Base-by-base conservation (phyloP, 176 grass and related monocot genomes). In the Bolboschoenus planiculmis region DNA sequence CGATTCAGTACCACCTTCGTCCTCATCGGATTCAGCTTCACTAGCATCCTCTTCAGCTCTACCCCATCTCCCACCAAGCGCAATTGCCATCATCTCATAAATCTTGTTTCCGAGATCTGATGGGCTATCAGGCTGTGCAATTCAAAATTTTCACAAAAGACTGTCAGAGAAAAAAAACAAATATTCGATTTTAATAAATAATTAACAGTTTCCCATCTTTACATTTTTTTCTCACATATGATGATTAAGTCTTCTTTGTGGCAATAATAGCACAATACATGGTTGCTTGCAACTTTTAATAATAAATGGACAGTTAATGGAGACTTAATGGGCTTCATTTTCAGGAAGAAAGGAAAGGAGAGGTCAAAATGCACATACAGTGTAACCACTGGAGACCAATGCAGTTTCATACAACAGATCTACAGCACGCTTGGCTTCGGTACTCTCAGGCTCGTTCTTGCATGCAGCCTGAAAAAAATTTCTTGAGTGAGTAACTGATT, bases 381-480 rank as follows among this genome's bases (percentile, higher is more conserved):
- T 95, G 76, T 99, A 99, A 84, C 96, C 96, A 89, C 96, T 99
- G 21, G 96, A 99, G 78, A 98, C 94, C 89, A 98, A 85, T 8
- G 95, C 96, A 63, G 95, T 90, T 34, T 98, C 95, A 16, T 98
- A 98, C 74, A 98, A 21, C 46, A 95, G 82, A 78, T 98, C 95
- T 6, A 95, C 92, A 1, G 96, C 92, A 61, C 87, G 86, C 81
- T 89, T 93, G 34, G 96, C 96, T 93, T 98, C 96, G 20, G 84
- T 73, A 84, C 86, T 93, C 4, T 88, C 88, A 7, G 95, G 90
- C 35, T 98, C 90, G 16, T 98, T 98, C 83, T 95, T 98, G 90
- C 95, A 93, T 75, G 95, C 95, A 85, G 89, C 90, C 95, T 98
- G 74, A 46, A 77, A 87, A 34, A 34, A 55, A 39, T 64, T 42